phyloP scores from a whole-genome alignment of 805 yeast genomes.

The Saturnispora bothae region DNA sequence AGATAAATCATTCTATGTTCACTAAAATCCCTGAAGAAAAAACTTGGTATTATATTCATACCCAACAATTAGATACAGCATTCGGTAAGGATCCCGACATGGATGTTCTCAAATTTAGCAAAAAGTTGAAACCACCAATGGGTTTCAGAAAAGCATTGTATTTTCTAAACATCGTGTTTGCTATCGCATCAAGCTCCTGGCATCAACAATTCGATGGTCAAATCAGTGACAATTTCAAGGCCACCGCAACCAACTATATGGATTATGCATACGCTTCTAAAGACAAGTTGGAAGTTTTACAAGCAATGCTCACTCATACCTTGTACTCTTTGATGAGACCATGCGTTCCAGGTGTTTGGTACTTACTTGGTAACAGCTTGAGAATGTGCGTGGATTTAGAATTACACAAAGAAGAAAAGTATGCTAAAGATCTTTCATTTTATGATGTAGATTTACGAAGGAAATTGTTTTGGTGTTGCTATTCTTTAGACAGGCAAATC shows the following conservation, averaged over 20 bases:
- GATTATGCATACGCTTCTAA: slow-evolving; percentile 46
- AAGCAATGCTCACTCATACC: slow-evolving; percentile 59
- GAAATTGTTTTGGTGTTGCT: slow-evolving; percentile 81
- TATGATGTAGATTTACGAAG: slow-evolving; percentile 59
- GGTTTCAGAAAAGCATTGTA: slow-evolving; percentile 46
- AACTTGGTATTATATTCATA: slow-evolving; percentile 40
- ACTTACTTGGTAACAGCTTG: slow-evolving; percentile 68
- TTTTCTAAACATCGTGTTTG: slow-evolving; percentile 68
- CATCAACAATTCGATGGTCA: slow-evolving; percentile 56
- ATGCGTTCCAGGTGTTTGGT: slow-evolving; percentile 89
- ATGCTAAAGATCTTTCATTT: slow-evolving; percentile 32
- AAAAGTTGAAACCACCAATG: slow-evolving; percentile 34
- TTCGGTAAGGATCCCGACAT: slow-evolving; percentile 16
- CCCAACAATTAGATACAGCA: slow-evolving; percentile 24
- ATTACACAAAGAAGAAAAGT: slow-evolving; percentile 54
- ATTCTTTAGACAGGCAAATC: slow-evolving; percentile 75
- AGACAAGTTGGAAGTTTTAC: slow-evolving; percentile 62
- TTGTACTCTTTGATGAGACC: slow-evolving; percentile 81
- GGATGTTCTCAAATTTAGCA: slow-evolving; percentile 28
- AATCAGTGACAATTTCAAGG: slow-evolving; percentile 59
- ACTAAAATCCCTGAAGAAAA: slow-evolving; percentile 24
- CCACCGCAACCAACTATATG: slow-evolving; percentile 50
- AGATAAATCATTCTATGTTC: slow-evolving; percentile 29
- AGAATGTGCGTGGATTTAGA: slow-evolving; percentile 79
- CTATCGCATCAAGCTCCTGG: slow-evolving; percentile 68